Base-by-base conservation (phyloP, 1,284 basidiomycete species). In the Microbotryum scabiosae region DNA sequence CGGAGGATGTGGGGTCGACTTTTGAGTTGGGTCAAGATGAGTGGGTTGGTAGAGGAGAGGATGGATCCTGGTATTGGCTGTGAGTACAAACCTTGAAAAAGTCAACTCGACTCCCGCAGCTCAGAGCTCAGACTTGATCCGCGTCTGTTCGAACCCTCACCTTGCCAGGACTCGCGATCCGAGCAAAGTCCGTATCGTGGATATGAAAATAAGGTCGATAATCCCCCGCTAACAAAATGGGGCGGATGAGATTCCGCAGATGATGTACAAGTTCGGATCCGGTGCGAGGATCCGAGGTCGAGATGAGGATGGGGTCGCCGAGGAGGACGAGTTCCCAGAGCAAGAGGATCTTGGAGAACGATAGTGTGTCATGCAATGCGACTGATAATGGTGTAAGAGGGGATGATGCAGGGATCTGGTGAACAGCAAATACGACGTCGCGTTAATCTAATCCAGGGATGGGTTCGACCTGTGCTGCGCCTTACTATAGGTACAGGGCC, bases 11-110 rank as follows among this genome's bases (percentile, higher is more conserved):
- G 90, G 2, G 92, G 90, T 91, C 93, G 97, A 75, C 96, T 90
- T 7, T 82, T 80, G 68, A 90, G 94, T 1, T 85, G 84, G 64
- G 86, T 86, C 64, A 88, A 85, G 68, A 97, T 90, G 72, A 94
- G 88, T 0, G 94, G 94, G 71, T 97, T 98, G 9, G 94, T 97
- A 1, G 93, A 90, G 10, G 94, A 92, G 1, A 97, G 77, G 1
- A 97, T 73, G 0, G 90, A 77, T 0, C 93, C 94, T 0, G 87
- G 78, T 70, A 86, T 86, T 0, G 94, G 93, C 64, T 89, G 84
- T n/a, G 4, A 2, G 2, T 6, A 14, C 4, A 36, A 3, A 63
- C 66, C 45, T 54, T 59, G 51, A 87, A 83, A 64, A 85, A 84
- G 71, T 89, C 90, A 36, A 94, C 85, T 5, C 97, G 74, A 0